Evolutionary conservation across 352 stramenopile genomes (phyloP), one percentile per base, ranked within the genome.

Genomic region (Phytopythium oedochilum): DNA sequence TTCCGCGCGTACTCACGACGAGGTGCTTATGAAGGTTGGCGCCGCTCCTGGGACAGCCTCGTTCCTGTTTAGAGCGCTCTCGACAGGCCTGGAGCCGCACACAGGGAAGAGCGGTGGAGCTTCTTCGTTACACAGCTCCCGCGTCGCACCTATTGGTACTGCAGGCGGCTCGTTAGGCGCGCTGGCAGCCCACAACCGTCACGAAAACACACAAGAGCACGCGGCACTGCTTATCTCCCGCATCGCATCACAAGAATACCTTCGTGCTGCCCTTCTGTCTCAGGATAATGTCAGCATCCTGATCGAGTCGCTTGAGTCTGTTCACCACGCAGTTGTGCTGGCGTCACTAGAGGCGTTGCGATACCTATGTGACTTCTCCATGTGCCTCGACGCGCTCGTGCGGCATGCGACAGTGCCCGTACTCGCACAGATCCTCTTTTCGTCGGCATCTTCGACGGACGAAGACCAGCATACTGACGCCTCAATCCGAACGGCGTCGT

Each of bases 371-470:
- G 76, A 83, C 9, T 78, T 86, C 34, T 60, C 79, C 1, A 62
- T 86, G 25, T 88, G 78, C 36, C 57, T 89, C 1, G 82, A 92
- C 53, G 75, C 79, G 10, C 59, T 92, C 1, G 72, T 92, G 3
- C 71, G 69, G n/a, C 72, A 92, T 42, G 79, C 82, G 2, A 92
- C 82, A 0, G 82, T 92, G 6, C 79, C 82, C 1, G 82, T 92
- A 3, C 48, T 92, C 22, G 78, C 62, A 0, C 82, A 92, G n/a
- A 85, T 92, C 26, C 66, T 92, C 15, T 78, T 71, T 20, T 83
- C 80, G 1, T 64, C 69, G 3, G 31, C 67, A 15, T 45, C 57
- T 22, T 36, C 61, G 2, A 53, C 42, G 10, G 60, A 34, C 3
- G 45, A 36, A 1, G 57, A 66, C 34, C 52, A 65, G 17, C 36